These are phyloP conservation scores for Cunninghamia lanceolata DNA, from an alignment of 75 land plant genomes.

Conservation along the genomic window DNA sequence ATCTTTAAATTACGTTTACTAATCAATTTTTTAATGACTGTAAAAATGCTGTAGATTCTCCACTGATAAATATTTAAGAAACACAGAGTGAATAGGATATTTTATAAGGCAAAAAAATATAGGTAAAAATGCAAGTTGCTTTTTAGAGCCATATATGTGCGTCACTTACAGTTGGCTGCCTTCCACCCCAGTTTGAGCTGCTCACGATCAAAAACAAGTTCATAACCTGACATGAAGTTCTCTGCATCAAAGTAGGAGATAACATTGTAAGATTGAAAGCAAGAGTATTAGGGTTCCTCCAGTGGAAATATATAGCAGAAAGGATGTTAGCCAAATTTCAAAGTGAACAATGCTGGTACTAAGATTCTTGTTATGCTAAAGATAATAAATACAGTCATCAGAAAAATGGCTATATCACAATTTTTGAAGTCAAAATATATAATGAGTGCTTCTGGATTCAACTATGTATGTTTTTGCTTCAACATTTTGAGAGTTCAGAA, in stretches of 20 bases:
- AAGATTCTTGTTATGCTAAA: not conserved
- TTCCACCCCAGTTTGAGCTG: constrained; percentile 31
- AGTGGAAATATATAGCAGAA: not conserved
- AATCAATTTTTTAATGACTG: not conserved
- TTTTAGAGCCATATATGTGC: not conserved
- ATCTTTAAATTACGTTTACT: no score
- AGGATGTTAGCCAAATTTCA: not conserved
- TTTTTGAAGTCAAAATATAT: not conserved
- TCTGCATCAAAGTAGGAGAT: constrained; percentile 22
- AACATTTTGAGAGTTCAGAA: no score
- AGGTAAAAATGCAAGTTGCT: not conserved
- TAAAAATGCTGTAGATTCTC: not conserved
- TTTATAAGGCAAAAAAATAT: not conserved
- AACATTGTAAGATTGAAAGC: not conserved
- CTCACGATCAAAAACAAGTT: constrained; percentile 31
- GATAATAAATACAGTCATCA: not conserved
- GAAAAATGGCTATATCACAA: not conserved
- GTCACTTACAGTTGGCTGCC: constrained; percentile 30
- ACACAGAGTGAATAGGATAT: not conserved
- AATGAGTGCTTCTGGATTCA: no score
- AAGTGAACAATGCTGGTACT: not conserved
- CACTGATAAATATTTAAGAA: not conserved
- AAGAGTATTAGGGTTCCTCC: not conserved
- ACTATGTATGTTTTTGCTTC: no score
- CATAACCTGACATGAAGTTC: constrained; percentile 48